These are phyloP conservation scores for Laburnicola sp. DNA, from an alignment of 2,329 filamentous ascomycete genomes.

Conservation along the genomic window DNA sequence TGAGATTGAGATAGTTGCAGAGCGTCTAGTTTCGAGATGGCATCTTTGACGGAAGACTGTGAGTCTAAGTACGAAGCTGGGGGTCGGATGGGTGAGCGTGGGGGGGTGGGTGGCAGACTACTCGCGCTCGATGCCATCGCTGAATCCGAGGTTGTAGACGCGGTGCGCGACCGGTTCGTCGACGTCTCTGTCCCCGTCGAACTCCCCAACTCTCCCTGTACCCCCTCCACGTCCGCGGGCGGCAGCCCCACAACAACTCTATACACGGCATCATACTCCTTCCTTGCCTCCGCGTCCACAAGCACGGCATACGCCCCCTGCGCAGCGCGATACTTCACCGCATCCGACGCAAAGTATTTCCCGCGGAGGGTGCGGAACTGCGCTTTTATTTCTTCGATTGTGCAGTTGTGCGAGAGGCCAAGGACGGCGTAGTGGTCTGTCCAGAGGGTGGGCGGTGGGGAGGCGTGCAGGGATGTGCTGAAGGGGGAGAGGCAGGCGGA, in stretches of 20 bases:
- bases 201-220: background rate
- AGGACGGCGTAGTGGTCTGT: conserved; percentile 40
- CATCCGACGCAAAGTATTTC: conserved; percentile 34
- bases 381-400: conserved; percentile 34
- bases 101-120: no score
- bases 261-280: conserved; percentile 33
- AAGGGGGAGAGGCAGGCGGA: conserved; percentile 1
- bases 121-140: no score
- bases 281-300: conserved; percentile 30
- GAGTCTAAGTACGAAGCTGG: no score
- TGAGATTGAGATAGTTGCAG: no score
- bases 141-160: background rate
- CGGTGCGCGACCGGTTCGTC: background rate
- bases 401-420: conserved; percentile 26
- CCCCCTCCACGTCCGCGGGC: background rate
- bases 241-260: conserved; percentile 14
- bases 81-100: no score
- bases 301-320: conserved; percentile 37
- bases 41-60: no score
- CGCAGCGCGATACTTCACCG: conserved; percentile 36
- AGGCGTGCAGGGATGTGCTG: background rate
- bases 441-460: conserved; percentile 14
- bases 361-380: conserved; percentile 34
- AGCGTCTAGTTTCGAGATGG: no score
- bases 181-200: background rate